Percentiles rank a stretch among this genome's conserved stretches.
phyloP scores from a whole-genome alignment of 2,329 filamentous ascomycete species.

The Tolypocladium album region DNA sequence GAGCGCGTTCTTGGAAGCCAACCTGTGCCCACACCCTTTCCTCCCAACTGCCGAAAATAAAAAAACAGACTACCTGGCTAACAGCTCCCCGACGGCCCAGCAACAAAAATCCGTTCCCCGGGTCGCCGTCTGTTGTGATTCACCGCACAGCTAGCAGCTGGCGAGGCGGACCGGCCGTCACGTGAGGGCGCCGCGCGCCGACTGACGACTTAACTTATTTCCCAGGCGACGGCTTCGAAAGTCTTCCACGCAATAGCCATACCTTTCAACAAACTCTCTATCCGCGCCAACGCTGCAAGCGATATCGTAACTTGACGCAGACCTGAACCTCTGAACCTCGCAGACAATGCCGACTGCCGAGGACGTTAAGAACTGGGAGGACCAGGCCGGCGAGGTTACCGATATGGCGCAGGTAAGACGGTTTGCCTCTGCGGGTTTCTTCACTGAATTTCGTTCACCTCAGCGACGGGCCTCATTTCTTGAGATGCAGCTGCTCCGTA shows the following conservation, averaged over 20 bases:
- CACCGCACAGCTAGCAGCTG: background rate
- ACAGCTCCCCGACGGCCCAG: background rate
- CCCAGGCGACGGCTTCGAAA: background rate
- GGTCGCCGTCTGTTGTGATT: background rate
- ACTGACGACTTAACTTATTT: background rate
- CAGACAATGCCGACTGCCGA: background rate
- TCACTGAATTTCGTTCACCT: background rate
- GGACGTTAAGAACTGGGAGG: background rate
- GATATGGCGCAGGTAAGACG: slow-evolving; percentile 2
- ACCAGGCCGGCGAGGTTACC: background rate
- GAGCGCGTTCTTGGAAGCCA: background rate
- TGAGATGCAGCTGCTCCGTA: background rate
- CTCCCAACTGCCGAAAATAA: background rate
- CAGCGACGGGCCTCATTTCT: background rate
- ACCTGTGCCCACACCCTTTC: background rate
- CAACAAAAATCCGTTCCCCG: background rate
- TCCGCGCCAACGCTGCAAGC: no score
- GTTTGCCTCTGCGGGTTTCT: background rate
- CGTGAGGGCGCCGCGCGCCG: background rate
- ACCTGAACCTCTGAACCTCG: background rate
- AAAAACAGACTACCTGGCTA: background rate
- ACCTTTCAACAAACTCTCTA: background rate
- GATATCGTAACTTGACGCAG: background rate
- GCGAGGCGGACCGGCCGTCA: background rate
- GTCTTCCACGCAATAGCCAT: background rate